phyloP scores from a whole-genome alignment of 352 stramenopile genomes.

The Phytophthora citricola region DNA sequence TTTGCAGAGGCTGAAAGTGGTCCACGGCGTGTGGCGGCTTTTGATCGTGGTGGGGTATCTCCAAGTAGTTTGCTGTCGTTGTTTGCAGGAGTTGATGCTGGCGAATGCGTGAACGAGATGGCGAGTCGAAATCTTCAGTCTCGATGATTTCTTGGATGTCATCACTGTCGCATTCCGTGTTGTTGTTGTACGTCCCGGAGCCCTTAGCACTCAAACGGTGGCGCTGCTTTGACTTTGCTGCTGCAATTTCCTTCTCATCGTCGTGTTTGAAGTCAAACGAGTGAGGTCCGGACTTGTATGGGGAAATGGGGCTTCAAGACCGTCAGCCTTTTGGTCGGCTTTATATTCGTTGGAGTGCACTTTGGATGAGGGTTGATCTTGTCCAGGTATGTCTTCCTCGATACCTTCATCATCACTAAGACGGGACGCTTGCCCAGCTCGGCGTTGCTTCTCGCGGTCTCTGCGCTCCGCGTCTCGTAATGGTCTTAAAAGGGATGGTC shows the following conservation, averaged over 20 bases:
- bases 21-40: constrained; percentile 13
- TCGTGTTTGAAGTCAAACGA: constrained; percentile 40
- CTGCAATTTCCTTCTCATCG: constrained; percentile 6
- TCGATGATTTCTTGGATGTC: constrained; percentile 89
- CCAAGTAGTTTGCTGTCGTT: constrained; percentile 19
- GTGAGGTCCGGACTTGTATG: constrained; percentile 32
- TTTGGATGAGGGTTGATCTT: constrained; percentile 20
- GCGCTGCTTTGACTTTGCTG: constrained; percentile 29
- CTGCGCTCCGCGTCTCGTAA: constrained; percentile 61
- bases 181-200: constrained; percentile 40
- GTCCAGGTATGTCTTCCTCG: constrained; percentile 77
- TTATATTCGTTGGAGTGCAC: constrained; percentile 22
- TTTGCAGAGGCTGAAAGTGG: constrained; percentile 26
- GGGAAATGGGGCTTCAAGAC: constrained; percentile 1
- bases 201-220: constrained; percentile 11
- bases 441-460: constrained; percentile 49
- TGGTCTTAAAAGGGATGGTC: constrained; percentile 62
- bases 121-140: constrained; percentile 43
- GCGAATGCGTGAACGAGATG: constrained; percentile 13
- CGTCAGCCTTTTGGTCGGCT: constrained; percentile 19
- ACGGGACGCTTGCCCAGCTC: constrained; percentile 9
- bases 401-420: constrained; percentile 68
- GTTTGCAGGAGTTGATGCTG: constrained; percentile 1
- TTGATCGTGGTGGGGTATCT: constrained; percentile 14
- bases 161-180: constrained; percentile 64